A percentile compares a stretch with the other conserved stretches of the same genome.
Evolutionary conservation across 257 asterid genomes (phyloP).

Genomic region (Anisodus acutangulus): DNA sequence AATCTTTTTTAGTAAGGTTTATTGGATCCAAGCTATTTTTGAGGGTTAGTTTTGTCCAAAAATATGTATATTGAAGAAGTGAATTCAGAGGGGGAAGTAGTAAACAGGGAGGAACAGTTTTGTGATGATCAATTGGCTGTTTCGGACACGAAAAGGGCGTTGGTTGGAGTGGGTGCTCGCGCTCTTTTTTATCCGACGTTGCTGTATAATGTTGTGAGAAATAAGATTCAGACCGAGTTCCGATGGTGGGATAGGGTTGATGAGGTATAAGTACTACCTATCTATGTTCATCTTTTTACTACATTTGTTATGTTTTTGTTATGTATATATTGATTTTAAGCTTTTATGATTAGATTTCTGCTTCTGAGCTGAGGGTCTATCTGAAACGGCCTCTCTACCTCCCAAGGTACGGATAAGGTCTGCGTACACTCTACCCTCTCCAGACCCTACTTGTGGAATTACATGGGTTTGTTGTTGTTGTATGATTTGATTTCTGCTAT

Average conservation of each 20-base stretch:
- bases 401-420: too few species aligned
- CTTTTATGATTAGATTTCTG: not conserved
- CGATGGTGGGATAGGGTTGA: slow-evolving; percentile 98
- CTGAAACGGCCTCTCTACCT: too few species aligned
- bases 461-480: too few species aligned
- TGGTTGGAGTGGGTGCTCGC: slow-evolving; percentile 96
- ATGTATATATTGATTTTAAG: slow-evolving; percentile 20
- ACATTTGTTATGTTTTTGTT: not conserved
- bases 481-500: not conserved
- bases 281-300: not conserved
- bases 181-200: slow-evolving; percentile 94
- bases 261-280: slow-evolving; percentile 55
- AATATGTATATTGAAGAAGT: slow-evolving; percentile 79
- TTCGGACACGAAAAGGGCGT: slow-evolving; percentile 71
- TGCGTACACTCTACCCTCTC: too few species aligned
- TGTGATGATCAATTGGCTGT: slow-evolving; percentile 52
- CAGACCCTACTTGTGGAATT: too few species aligned
- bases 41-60: slow-evolving; percentile 24
- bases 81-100: slow-evolving; percentile 58
- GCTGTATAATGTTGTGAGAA: slow-evolving; percentile 84
- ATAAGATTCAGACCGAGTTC: slow-evolving; percentile 84
- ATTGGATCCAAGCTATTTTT: slow-evolving; percentile 26
- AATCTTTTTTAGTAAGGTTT: not conserved
- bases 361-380: not conserved
- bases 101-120: slow-evolving; percentile 46